These are phyloP conservation scores for Suhomyces maxii DNA, from an alignment of 1,139 yeast genomes.

Conservation along the genomic window DNA sequence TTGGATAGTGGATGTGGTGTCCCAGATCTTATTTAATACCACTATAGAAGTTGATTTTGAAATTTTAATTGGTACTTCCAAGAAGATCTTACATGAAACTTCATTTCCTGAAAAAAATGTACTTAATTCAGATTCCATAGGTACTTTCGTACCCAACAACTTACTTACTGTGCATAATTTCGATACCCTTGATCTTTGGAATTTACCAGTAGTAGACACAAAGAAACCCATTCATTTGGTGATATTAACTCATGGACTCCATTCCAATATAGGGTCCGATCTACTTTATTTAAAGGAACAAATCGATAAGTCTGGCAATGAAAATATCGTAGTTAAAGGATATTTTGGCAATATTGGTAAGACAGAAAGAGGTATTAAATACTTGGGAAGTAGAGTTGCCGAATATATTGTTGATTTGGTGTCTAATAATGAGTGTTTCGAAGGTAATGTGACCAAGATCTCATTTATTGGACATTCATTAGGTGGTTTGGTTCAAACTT, in stretches of 20 bases:
- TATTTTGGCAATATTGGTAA: conserved; percentile 81
- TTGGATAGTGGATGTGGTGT: conserved; percentile 85
- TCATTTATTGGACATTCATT: conserved; percentile 92
- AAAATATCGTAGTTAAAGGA: conserved; percentile 74
- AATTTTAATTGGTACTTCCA: conserved; percentile 56
- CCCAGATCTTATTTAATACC: conserved; percentile 78
- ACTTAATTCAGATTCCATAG: conserved; percentile 31
- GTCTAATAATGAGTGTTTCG: conserved; percentile 33
- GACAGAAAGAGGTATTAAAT: conserved; percentile 89
- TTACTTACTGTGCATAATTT: conserved; percentile 44
- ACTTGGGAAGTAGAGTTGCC: conserved; percentile 80
- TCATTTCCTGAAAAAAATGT: conserved; percentile 29
- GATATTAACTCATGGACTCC: conserved; percentile 85
- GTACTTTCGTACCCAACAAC: conserved; percentile 25
- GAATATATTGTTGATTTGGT: conserved; percentile 69
- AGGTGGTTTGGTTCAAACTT: conserved; percentile 89
- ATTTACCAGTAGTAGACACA: conserved; percentile 46
- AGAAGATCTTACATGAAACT: conserved; percentile 42
- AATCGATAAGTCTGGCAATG: conserved; percentile 56
- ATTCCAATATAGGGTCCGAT: conserved; percentile 87
- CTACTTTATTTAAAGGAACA: conserved; percentile 83
- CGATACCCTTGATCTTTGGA: conserved; percentile 79
- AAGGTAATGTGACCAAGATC: conserved; percentile 51
- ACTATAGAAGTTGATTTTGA: conserved; percentile 73
- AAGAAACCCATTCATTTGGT: conserved; percentile 66